A percentile compares a stretch with the other conserved stretches of the same genome.
Conservation (phyloP, 129 eudicot species). For the Scalesia atractyloides region DNA sequence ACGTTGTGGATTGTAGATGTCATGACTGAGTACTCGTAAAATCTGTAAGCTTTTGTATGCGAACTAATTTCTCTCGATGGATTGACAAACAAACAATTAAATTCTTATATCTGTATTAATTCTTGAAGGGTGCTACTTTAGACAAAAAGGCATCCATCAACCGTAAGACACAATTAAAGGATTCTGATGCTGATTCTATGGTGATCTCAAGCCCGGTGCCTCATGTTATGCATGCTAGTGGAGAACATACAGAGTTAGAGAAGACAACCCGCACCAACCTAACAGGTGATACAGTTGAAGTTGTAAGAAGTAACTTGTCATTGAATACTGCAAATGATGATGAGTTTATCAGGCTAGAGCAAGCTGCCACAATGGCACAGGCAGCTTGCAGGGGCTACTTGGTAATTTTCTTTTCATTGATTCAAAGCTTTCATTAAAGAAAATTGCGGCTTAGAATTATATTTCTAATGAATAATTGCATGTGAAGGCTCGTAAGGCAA, state of each 20-base stretch:
- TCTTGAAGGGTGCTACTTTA: constrained; percentile 51
- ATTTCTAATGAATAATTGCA: constrained; percentile 8
- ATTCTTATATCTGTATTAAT: constrained; percentile 28
- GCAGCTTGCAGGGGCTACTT: constrained; percentile 92
- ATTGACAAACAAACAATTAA: neutral
- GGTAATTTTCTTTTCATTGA: constrained; percentile 49
- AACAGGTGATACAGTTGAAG: constrained; percentile 39
- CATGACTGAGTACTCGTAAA: neutral
- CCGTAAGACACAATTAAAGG: constrained; percentile 47
- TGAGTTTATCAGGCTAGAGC: constrained; percentile 51
- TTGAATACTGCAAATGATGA: constrained; percentile 38
- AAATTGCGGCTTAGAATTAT: neutral
- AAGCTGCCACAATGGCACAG: constrained; percentile 84
- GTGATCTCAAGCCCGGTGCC: constrained; percentile 46
- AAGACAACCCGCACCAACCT: constrained; percentile 35
- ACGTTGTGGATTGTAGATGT: neutral
- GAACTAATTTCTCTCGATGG: neutral
- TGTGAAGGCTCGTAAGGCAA: constrained; percentile 89
- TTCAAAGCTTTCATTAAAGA: neutral
- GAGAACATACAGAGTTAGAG: constrained; percentile 36
- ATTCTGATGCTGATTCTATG: constrained; percentile 44
- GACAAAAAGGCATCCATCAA: constrained; percentile 45
- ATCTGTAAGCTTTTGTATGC: neutral
- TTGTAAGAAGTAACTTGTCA: constrained; percentile 22
- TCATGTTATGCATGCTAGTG: constrained; percentile 37